Evolutionary conservation across 2,329 filamentous ascomycete species (phyloP).

Genomic region (Claviceps pazoutovae): DNA sequence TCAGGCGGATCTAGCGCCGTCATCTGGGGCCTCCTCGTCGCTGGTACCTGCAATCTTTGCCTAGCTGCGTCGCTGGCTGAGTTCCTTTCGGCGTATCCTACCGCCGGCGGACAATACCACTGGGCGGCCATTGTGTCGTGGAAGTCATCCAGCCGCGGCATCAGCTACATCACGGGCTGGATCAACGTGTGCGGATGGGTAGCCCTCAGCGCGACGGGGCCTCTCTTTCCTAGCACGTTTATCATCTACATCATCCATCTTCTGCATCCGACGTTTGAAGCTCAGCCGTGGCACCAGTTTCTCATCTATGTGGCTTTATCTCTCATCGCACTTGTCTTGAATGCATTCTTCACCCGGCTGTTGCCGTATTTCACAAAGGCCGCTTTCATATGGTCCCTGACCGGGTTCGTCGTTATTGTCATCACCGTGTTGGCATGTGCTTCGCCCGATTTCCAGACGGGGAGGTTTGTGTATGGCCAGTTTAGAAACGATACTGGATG

Average conservation of each 20-base stretch:
- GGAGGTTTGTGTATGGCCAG: conserved; percentile 48
- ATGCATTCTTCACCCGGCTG: conserved; percentile 41
- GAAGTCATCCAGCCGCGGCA: conserved; percentile 42
- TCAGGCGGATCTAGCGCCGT: conserved; percentile 58
- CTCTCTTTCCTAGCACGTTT: conserved; percentile 52
- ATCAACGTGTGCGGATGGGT: conserved; percentile 65
- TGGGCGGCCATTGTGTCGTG: conserved; percentile 56
- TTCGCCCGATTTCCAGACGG: conserved; percentile 50
- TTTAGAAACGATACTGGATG: conserved; percentile 58
- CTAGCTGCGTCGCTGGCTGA: conserved; percentile 57
- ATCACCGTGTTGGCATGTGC: conserved; percentile 55
- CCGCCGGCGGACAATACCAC: conserved; percentile 52
- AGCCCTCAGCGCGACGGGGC: conserved; percentile 52
- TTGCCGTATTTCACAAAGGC: conserved; percentile 53
- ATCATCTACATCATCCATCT: conserved; percentile 51
- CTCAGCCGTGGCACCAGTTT: conserved; percentile 57
- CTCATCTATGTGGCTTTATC: conserved; percentile 56
- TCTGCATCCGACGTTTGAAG: conserved; percentile 40
- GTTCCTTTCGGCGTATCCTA: conserved; percentile 51
- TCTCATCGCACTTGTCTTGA: conserved; percentile 45
- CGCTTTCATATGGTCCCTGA: conserved; percentile 57
- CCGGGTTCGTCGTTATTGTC: conserved; percentile 54
- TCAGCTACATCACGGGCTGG: conserved; percentile 61
- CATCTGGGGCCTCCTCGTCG: conserved; percentile 53
- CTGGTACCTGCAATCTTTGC: conserved; percentile 55